A percentile compares a stretch with the other conserved stretches of the same genome.
Evolutionary conservation across 2,329 filamentous ascomycete species (phyloP).

Genomic region (Aspergillus sp.): DNA sequence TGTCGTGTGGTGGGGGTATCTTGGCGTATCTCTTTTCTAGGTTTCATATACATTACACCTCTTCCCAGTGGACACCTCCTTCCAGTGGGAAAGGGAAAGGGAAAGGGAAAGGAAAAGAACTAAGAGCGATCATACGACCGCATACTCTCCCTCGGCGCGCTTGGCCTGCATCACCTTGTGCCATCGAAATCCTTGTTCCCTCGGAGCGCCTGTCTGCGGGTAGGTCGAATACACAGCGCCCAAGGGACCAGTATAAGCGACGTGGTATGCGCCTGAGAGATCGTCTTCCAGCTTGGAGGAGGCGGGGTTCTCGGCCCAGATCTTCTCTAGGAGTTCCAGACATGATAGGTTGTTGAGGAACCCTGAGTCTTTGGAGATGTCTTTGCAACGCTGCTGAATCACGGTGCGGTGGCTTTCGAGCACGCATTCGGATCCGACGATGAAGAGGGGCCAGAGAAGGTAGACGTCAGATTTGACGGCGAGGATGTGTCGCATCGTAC

Average conservation of each 20-base stretch:
- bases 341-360: slow-evolving; percentile 92
- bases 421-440: slow-evolving; percentile 85
- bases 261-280: not conserved
- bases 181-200: slow-evolving; percentile 36
- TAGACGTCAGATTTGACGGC: slow-evolving; percentile 83
- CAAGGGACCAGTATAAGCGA: not conserved
- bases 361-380: slow-evolving; percentile 83
- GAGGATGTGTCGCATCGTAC: slow-evolving; percentile 79
- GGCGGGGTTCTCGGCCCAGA: slow-evolving; percentile 61
- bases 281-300: not conserved
- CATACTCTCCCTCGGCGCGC: slow-evolving; percentile 39
- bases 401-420: slow-evolving; percentile 75
- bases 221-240: not conserved
- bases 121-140: slow-evolving; percentile 31
- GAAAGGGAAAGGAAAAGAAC: no score
- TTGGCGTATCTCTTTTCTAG: no score
- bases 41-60: no score
- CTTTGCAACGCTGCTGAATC: slow-evolving; percentile 75
- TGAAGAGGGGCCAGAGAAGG: slow-evolving; percentile 88
- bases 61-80: no score
- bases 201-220: not conserved
- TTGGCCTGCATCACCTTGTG: slow-evolving; percentile 38
- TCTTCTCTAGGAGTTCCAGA: slow-evolving; percentile 78
- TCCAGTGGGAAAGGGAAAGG: no score
- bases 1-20: no score